A percentile compares a stretch with the other conserved stretches of the same genome.
Evolutionary conservation across 1,139 yeast species (phyloP).

Genomic region (Hansenula sp.): DNA sequence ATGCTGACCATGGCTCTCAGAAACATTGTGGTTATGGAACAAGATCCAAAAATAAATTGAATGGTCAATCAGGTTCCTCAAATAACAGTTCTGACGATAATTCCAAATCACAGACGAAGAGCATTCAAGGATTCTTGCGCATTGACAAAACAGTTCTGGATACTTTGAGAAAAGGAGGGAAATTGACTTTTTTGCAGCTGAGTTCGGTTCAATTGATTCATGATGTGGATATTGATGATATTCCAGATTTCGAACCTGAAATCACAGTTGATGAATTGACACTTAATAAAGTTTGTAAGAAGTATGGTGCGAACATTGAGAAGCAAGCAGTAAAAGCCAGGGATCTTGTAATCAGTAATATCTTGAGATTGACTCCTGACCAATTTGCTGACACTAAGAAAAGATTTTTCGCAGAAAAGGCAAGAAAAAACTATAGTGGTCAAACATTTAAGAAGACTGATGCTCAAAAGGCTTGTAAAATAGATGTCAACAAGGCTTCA

Average conservation of each 20-base stretch:
- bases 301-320: background rate
- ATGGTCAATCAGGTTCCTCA: no score
- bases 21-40: constrained; percentile 5
- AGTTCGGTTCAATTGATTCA: constrained; percentile 18
- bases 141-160: background rate
- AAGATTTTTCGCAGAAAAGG: constrained; percentile 24
- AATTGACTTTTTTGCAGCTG: constrained; percentile 9
- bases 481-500: constrained; percentile 24
- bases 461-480: constrained; percentile 25
- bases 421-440: constrained; percentile 14
- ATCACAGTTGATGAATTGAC: constrained; percentile 1
- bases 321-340: background rate
- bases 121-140: no score
- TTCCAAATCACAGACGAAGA: no score
- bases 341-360: constrained; percentile 11
- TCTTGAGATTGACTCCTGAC: constrained; percentile 17
- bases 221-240: constrained; percentile 7
- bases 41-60: constrained; percentile 8
- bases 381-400: constrained; percentile 21
- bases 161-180: background rate
- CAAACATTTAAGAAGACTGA: constrained; percentile 21
- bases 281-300: background rate
- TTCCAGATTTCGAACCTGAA: constrained; percentile 19
- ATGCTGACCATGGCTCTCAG: background rate
- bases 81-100: no score